phyloP scores from a whole-genome alignment of 73 alveolate species.

The Durusdinium trenchii region DNA sequence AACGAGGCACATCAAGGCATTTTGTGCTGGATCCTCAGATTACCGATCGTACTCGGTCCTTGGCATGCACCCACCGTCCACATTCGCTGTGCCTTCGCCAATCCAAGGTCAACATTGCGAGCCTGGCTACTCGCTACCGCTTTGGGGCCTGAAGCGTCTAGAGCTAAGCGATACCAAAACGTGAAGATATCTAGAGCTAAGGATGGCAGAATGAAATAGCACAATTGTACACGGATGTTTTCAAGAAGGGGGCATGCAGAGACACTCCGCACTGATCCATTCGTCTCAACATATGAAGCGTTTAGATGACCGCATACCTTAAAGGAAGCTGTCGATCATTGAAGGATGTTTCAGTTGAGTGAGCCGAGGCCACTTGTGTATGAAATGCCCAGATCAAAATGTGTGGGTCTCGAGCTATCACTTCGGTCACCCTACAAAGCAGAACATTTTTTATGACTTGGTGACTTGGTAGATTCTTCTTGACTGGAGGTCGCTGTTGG shows the following conservation, averaged over 20 bases:
- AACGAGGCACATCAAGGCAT: constrained; percentile 75
- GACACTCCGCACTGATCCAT: too few species aligned
- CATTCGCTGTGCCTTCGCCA: not conserved
- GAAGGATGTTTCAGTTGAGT: too few species aligned
- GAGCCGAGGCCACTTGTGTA: constrained; percentile 41
- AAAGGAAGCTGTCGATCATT: too few species aligned
- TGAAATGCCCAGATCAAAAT: constrained; percentile 62
- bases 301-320: too few species aligned
- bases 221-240: too few species aligned
- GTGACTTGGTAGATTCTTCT: not conserved
- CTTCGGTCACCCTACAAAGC: constrained; percentile 8
- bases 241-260: too few species aligned
- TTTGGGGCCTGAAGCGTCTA: constrained; percentile 79
- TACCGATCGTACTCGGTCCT: not conserved
- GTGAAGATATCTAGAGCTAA: not conserved
- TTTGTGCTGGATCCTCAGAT: constrained; percentile 51
- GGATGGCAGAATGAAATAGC: too few species aligned
- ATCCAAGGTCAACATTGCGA: constrained; percentile 60
- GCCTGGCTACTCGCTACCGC: constrained; percentile 71
- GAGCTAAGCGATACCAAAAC: not conserved
- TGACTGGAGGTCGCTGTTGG: constrained; percentile 23
- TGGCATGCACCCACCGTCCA: too few species aligned
- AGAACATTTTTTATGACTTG: too few species aligned
- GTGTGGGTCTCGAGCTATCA: constrained; percentile 6
- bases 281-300: too few species aligned